Base-by-base conservation (phyloP, 75 land plant genomes). In the Gnetum montanum region DNA sequence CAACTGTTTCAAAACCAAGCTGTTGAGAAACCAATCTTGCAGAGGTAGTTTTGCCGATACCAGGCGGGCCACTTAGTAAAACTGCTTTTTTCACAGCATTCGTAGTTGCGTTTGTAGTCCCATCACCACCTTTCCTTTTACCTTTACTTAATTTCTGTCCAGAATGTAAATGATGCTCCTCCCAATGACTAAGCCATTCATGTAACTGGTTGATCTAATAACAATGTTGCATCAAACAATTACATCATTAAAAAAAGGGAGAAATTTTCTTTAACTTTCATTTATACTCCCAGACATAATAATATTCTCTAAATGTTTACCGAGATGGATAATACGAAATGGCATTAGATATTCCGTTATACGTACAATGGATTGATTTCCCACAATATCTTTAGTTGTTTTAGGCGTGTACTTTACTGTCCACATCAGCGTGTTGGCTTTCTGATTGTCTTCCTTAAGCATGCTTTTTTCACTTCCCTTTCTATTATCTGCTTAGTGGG, bases 31-130 rank as follows among this genome's bases (percentile, higher is more conserved):
- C 80, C 62, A 94, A 63, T 72, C 85, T 86, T 48, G 98, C 98
- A 22, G 96, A 70, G 16, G 98, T 89, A 37, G 83, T 89, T 60
- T 94, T 94, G 41, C 98, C 98, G 49, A 94, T 94, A 7, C 98
- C 98, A 62, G 98, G 98, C 20, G 81, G 49, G 31, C 98, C 98
- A 72, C 96, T 79, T 16, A 94, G 58, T 44, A 94, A 56, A 0
- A 83, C 81, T 59, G 98, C 96, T 46, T 94, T 94, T 54, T 94
- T 90, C 33, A 76, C 46, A 18, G 37, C 33, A 33, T n/a, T 61
- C 28, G 55, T 54, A 44, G 46, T 61, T 13, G 2, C 41, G 15
- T 13, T 16, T 45, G 56, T 71, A 58, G 76, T 26, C 46, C 79
- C 81, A 69, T 38, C 71, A 27, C 73, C 71, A 33, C 77, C 85